Percentiles rank a stretch among this genome's conserved stretches.
Evolutionary conservation across 2,329 filamentous ascomycete genomes (phyloP).

Genomic region (Domatiomyces catenatus): DNA sequence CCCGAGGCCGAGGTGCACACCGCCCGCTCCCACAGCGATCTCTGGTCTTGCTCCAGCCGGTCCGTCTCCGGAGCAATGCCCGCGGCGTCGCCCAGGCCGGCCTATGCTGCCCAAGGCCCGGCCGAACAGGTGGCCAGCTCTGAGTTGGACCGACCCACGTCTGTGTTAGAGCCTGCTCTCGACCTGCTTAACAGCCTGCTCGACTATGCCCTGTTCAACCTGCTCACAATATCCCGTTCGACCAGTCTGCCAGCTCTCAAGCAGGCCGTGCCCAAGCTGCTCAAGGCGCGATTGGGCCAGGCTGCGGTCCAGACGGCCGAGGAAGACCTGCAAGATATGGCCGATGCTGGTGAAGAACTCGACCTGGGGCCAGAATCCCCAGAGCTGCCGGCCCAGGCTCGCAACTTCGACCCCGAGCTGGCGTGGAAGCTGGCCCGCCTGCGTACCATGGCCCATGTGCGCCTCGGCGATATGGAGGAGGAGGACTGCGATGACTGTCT

Average conservation of each 20-base stretch:
- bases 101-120: conserved; percentile 74
- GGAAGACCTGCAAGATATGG: conserved; percentile 73
- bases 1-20: conserved; percentile 8
- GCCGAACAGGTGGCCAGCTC: conserved; percentile 86
- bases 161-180: conserved; percentile 59
- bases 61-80: conserved; percentile 9
- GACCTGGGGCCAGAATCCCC: conserved; percentile 43
- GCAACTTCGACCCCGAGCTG: conserved; percentile 74
- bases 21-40: conserved; percentile 17
- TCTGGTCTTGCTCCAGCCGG: conserved; percentile 13
- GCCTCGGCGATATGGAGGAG: conserved; percentile 90
- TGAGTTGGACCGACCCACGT: conserved; percentile 62
- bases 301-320: conserved; percentile 72
- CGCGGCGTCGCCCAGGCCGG: conserved; percentile 50
- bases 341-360: conserved; percentile 58
- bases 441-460: conserved; percentile 96
- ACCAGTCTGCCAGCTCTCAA: conserved; percentile 61
- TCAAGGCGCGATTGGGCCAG: conserved; percentile 77
- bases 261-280: conserved; percentile 67
- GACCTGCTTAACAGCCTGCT: conserved; percentile 78
- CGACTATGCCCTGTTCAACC: conserved; percentile 81
- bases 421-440: conserved; percentile 88
- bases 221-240: conserved; percentile 65
- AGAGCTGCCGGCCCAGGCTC: conserved; percentile 22
- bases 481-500: conserved; percentile 88